Percentiles rank a stretch among this genome's conserved stretches.
phyloP scores from a whole-genome alignment of 108 stramenopile species.

The Cyclostephanos invisitatus region DNA sequence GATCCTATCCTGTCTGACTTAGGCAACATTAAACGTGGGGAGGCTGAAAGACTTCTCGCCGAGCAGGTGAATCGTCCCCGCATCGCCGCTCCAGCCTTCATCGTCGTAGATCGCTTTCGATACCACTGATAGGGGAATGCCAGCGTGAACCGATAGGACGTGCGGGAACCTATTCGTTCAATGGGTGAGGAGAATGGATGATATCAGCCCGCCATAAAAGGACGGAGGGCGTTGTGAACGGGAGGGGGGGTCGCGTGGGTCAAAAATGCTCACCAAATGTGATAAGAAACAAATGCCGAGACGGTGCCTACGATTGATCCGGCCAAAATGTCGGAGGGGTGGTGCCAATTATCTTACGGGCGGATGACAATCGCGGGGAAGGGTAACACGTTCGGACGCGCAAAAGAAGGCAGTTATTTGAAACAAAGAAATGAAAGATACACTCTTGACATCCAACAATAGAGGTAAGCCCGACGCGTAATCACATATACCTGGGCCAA shows the following conservation, averaged over 20 bases:
- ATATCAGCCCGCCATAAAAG: too few species aligned
- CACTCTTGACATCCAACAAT: too few species aligned
- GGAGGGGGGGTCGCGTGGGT: too few species aligned
- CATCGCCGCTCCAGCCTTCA: background rate
- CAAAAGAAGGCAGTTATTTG: too few species aligned
- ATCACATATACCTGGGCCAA: too few species aligned
- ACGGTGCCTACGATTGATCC: constrained; percentile 67
- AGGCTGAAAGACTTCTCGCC: constrained; percentile 1
- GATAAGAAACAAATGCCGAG: constrained; percentile 61
- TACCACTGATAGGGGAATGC: constrained; percentile 56
- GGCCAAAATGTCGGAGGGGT: constrained; percentile 77
- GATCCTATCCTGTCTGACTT: background rate
- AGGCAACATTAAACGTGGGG: background rate
- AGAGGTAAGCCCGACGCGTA: too few species aligned
- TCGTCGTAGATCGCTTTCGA: constrained; percentile 3
- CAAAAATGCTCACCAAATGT: constrained; percentile 50
- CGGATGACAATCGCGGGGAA: too few species aligned
- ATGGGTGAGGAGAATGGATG: background rate
- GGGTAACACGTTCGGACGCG: too few species aligned
- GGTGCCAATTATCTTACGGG: constrained; percentile 87
- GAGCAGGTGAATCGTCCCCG: constrained; percentile 16
- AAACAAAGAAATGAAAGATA: too few species aligned
- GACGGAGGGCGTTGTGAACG: too few species aligned
- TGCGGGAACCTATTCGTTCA: constrained; percentile 42
- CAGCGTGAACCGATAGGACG: constrained; percentile 49